Evolutionary conservation across 169 alveolate genomes (phyloP).

Genomic region (Eimeria falciformis): DNA sequence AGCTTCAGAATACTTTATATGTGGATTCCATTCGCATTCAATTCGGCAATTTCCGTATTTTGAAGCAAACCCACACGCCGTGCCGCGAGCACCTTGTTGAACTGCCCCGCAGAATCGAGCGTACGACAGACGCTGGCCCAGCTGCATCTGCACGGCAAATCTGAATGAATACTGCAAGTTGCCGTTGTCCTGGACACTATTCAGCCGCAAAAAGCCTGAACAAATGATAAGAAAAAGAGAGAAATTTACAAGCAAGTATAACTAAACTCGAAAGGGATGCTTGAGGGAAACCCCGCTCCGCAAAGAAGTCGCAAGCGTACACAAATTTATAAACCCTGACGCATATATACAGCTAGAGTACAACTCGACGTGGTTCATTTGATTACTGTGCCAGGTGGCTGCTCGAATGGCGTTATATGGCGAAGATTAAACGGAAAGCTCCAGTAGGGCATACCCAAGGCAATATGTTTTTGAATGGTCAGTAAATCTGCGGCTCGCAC

Average conservation of each 20-base stretch:
- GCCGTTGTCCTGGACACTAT: not conserved
- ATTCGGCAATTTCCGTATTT: conserved; percentile 46
- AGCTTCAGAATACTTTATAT: not conserved
- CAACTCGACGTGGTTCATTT: too few species aligned
- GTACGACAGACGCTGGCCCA: conserved; percentile 67
- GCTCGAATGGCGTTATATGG: too few species aligned
- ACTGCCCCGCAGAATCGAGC: conserved; percentile 52
- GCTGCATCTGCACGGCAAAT: conserved; percentile 4
- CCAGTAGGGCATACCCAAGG: conserved; percentile 2
- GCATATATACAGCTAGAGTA: too few species aligned
- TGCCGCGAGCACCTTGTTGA: conserved; percentile 57
- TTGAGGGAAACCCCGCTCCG: too few species aligned
- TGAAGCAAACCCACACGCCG: conserved; percentile 56
- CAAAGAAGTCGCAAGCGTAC: too few species aligned
- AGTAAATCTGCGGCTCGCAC: conserved; percentile 68
- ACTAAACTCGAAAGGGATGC: too few species aligned
- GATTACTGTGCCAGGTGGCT: too few species aligned
- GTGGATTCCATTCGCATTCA: not conserved
- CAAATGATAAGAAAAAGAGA: not conserved
- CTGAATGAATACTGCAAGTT: not conserved
- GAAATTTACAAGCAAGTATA: too few species aligned
- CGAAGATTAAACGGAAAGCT: not conserved
- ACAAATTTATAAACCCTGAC: too few species aligned
- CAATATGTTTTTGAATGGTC: conserved; percentile 46
- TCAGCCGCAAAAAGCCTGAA: conserved; percentile 34